Conservation (phyloP, 208 protist species). For the Leishmania major region DNA sequence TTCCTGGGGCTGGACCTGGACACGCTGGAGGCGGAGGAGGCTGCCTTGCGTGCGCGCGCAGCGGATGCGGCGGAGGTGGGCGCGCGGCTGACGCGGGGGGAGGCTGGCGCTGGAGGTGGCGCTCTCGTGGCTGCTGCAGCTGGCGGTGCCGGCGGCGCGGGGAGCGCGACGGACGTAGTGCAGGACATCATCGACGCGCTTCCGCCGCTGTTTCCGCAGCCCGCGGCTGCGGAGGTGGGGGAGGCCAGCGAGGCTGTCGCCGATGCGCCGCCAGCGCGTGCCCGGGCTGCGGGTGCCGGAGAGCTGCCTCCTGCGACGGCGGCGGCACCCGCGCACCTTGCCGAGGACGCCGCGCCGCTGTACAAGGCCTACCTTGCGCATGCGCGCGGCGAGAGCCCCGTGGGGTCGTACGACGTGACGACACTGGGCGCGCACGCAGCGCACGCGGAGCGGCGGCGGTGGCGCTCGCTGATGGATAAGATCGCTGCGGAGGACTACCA, state of each 20-base stretch:
- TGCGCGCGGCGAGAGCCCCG: constrained; percentile 48
- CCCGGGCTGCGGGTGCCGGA: background rate
- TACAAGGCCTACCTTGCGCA: constrained; percentile 72
- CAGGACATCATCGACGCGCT: constrained; percentile 39
- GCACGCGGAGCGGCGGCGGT: constrained; percentile 65
- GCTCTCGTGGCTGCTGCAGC: constrained; percentile 6
- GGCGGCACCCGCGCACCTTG: background rate
- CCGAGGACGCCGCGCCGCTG: constrained; percentile 59
- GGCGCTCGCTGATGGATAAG: constrained; percentile 81
- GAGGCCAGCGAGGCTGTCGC: background rate
- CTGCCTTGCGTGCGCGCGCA: constrained; percentile 40
- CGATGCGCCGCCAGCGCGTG: background rate
- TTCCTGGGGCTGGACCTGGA: constrained; percentile 78
- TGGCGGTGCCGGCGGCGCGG: constrained; percentile 6
- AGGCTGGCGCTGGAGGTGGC: constrained; percentile 1
- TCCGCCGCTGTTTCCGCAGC: constrained; percentile 31
- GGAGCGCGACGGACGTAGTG: constrained; percentile 21
- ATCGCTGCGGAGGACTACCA: constrained; percentile 78
- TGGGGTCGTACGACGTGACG: constrained; percentile 65
- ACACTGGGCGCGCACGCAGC: constrained; percentile 42
- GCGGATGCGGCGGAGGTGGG: constrained; percentile 39
- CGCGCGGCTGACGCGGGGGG: constrained; percentile 6
- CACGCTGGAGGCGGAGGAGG: constrained; percentile 59
- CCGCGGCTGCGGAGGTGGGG: background rate
- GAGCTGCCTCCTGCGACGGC: background rate